Conservation (phyloP, 2,329 filamentous ascomycete species). For the Diaporthe humulicola region DNA sequence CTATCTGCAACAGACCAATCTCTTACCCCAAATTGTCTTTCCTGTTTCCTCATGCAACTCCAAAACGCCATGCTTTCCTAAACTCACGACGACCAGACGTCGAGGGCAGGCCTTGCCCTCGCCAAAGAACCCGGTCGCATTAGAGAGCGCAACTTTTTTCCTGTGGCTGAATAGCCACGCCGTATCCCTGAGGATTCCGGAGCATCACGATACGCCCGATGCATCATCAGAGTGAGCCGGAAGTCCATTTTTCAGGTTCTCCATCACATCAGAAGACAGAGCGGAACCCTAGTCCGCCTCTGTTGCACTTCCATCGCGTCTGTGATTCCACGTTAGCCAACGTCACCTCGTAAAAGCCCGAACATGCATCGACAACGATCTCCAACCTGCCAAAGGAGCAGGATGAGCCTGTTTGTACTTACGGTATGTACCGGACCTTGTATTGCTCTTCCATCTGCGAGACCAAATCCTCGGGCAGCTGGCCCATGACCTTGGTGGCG, state of each 20-base stretch:
- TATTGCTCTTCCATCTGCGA: conserved; percentile 73
- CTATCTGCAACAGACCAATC: background rate
- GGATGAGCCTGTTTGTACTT: conserved; percentile 49
- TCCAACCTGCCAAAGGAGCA: too few relatives aligned
- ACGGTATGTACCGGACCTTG: conserved; percentile 76
- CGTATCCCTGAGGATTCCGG: background rate
- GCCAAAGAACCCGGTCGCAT: background rate
- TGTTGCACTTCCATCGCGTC: conserved; percentile 69
- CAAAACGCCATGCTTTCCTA: conserved; percentile 29
- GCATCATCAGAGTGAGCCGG: background rate
- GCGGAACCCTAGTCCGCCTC: conserved; percentile 55
- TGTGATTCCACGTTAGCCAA: conserved; percentile 44
- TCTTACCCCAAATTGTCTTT: background rate
- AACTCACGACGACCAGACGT: background rate
- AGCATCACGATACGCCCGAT: background rate
- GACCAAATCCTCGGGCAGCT: conserved; percentile 76
- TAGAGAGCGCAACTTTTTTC: background rate
- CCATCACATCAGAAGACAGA: conserved; percentile 36
- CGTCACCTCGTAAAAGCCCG: background rate
- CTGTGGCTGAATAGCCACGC: background rate
- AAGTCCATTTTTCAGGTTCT: conserved; percentile 20
- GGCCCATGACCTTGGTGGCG: conserved; percentile 92
- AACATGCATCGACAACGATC: background rate
- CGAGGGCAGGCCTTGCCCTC: background rate
- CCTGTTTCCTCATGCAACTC: background rate